Evolutionary conservation across 2,329 filamentous ascomycete species (phyloP).

Genomic region (Mariannaea elegans): DNA sequence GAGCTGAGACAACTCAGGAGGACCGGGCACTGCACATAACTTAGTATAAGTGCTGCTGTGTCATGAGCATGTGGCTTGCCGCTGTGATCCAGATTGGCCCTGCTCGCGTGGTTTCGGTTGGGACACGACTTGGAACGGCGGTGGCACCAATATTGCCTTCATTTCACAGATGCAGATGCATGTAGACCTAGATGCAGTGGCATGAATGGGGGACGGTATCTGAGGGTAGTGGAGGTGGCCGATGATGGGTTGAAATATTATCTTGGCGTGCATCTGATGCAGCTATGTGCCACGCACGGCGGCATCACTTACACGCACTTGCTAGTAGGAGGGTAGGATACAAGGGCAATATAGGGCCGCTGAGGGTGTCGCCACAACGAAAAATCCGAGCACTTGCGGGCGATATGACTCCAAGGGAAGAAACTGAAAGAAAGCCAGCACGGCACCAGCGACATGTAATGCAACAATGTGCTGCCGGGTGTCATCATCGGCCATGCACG

Average conservation of each 20-base stretch:
- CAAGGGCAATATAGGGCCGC: constrained; percentile 1
- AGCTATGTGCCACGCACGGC: not conserved
- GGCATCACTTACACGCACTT: not conserved
- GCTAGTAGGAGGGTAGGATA: not conserved
- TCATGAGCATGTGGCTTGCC: constrained; percentile 38
- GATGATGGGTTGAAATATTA: not conserved
- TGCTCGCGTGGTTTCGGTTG: constrained; percentile 25
- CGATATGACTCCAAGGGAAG: not conserved
- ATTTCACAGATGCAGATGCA: not conserved
- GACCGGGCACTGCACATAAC: constrained; percentile 4
- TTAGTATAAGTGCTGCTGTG: constrained; percentile 24
- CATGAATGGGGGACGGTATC: not conserved
- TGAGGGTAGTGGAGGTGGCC: not conserved
- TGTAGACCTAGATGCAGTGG: not conserved
- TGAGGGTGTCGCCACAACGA: constrained; percentile 4
- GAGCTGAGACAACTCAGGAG: constrained; percentile 33
- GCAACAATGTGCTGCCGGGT: constrained; percentile 35
- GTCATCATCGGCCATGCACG: constrained; percentile 33
- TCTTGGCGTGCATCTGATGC: not conserved
- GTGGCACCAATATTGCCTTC: not conserved
- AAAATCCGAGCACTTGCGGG: constrained; percentile 2
- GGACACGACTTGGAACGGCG: not conserved
- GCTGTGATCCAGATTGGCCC: constrained; percentile 28
- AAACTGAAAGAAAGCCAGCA: not conserved
- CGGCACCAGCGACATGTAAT: constrained; percentile 30